Evolutionary conservation across 1,284 basidiomycete genomes (phyloP).

Genomic region (Trichosporon asahii): DNA sequence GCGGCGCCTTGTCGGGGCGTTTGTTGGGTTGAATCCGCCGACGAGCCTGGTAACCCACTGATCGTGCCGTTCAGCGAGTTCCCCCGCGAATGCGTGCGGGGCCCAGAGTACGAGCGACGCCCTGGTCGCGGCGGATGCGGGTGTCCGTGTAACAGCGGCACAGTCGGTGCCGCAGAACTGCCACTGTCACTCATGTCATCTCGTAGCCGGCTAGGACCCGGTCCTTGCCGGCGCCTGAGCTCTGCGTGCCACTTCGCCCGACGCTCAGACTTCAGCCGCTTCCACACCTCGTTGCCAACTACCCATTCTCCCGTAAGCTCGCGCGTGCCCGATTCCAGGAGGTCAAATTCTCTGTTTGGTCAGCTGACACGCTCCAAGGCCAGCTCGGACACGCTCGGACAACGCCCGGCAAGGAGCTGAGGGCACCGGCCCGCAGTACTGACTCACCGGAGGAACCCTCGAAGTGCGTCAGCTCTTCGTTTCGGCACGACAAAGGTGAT

Average conservation of each 20-base stretch:
- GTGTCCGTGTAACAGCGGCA: neutral
- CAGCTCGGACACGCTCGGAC: neutral
- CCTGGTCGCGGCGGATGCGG: neutral
- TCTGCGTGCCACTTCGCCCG: constrained; percentile 49
- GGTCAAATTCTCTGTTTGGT: constrained; percentile 61
- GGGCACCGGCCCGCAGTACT: neutral
- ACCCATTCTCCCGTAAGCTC: constrained; percentile 96
- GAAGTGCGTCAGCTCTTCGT: constrained; percentile 59
- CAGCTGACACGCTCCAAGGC: neutral
- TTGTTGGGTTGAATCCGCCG: constrained; percentile 6
- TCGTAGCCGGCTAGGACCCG: constrained; percentile 18
- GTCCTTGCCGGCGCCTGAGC: constrained; percentile 14
- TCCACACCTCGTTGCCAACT: constrained; percentile 86
- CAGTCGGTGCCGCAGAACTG: neutral
- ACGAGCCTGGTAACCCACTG: neutral
- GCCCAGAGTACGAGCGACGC: neutral
- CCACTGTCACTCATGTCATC: constrained; percentile 11
- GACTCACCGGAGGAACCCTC: constrained; percentile 40
- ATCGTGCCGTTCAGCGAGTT: constrained; percentile 1
- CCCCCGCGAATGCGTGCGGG: neutral
- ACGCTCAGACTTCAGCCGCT: constrained; percentile 79
- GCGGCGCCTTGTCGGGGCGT: constrained; percentile 19
- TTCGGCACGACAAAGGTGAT: constrained; percentile 88
- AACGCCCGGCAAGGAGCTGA: neutral
- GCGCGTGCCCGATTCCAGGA: constrained; percentile 68